Percentiles rank a stretch among this genome's conserved stretches.
phyloP scores from a whole-genome alignment of 306 rosid species.

The Casuarina cunninghamiana region DNA sequence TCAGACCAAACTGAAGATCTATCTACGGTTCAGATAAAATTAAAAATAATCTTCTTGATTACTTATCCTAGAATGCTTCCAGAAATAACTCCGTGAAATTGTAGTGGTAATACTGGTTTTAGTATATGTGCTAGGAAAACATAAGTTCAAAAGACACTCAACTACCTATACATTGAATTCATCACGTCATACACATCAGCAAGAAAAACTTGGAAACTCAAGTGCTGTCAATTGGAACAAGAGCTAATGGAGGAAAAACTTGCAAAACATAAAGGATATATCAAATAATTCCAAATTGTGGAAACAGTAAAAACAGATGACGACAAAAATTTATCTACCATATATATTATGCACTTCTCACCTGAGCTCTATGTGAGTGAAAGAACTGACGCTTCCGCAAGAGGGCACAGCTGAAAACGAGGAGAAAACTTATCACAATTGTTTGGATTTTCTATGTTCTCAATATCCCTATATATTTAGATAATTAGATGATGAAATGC shows the following conservation, averaged over 20 bases:
- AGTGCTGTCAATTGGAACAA: neutral
- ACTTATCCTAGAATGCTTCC: neutral
- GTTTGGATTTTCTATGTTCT: neutral
- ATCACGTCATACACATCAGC: neutral
- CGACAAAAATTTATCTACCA: constrained; percentile 23
- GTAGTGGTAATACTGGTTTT: neutral
- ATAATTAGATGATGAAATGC: neutral
- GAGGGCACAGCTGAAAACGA: constrained; percentile 56
- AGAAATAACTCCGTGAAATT: neutral
- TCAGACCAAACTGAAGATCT: neutral
- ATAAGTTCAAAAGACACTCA: neutral
- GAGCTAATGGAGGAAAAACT: neutral
- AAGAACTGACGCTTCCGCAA: constrained; percentile 64
- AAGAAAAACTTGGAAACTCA: neutral
- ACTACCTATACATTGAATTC: neutral
- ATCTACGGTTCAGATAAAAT: neutral
- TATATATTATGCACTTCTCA: constrained; percentile 27
- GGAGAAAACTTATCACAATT: constrained; percentile 7
- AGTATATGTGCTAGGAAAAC: neutral
- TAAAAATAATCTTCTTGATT: neutral
- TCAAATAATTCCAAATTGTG: neutral
- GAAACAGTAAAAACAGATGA: neutral
- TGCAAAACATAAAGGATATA: neutral
- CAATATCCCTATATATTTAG: neutral
- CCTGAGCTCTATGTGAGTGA: constrained; percentile 90